Conservation (phyloP, 176 grass and related monocot genomes). For the Eragrostis nindensis region DNA sequence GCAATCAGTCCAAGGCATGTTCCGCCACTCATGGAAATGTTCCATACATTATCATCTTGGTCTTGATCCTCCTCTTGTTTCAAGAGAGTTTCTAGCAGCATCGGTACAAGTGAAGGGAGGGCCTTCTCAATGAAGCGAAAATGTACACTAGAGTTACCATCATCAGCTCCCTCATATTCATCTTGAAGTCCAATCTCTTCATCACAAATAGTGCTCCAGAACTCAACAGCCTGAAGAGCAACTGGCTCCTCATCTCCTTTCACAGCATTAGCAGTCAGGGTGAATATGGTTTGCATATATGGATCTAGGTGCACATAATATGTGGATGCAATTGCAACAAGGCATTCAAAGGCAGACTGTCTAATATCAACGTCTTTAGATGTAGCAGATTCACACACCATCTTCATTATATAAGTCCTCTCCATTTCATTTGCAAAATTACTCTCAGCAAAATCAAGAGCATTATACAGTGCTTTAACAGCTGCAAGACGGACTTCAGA, state of each 20-base stretch:
- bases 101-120: slow-evolving; percentile 83
- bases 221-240: slow-evolving; percentile 85
- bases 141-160: slow-evolving; percentile 63
- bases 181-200: slow-evolving; percentile 89
- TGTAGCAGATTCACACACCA: slow-evolving; percentile 80
- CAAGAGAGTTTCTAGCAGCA: slow-evolving; percentile 85
- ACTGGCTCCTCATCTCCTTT: slow-evolving; percentile 73
- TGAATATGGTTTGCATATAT: slow-evolving; percentile 85
- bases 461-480: slow-evolving; percentile 78
- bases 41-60: slow-evolving; percentile 84
- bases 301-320: slow-evolving; percentile 74
- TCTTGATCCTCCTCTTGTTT: slow-evolving; percentile 97
- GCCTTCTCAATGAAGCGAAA: slow-evolving; percentile 83
- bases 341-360: slow-evolving; percentile 82
- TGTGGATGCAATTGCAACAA: slow-evolving; percentile 88
- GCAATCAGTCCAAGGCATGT: slow-evolving; percentile 79
- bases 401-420: slow-evolving; percentile 93
- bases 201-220: slow-evolving; percentile 94
- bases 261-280: slow-evolving; percentile 74
- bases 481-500: slow-evolving; percentile 81
- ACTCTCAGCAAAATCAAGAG: slow-evolving; percentile 84
- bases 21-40: slow-evolving; percentile 79
- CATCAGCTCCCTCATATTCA: slow-evolving; percentile 63
- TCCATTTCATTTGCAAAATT: slow-evolving; percentile 95
- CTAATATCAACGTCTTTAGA: slow-evolving; percentile 85